Evolutionary conservation across 2,329 filamentous ascomycete species (phyloP), one percentile per base, ranked within the genome.

Genomic region (Calonectria pteridis): DNA sequence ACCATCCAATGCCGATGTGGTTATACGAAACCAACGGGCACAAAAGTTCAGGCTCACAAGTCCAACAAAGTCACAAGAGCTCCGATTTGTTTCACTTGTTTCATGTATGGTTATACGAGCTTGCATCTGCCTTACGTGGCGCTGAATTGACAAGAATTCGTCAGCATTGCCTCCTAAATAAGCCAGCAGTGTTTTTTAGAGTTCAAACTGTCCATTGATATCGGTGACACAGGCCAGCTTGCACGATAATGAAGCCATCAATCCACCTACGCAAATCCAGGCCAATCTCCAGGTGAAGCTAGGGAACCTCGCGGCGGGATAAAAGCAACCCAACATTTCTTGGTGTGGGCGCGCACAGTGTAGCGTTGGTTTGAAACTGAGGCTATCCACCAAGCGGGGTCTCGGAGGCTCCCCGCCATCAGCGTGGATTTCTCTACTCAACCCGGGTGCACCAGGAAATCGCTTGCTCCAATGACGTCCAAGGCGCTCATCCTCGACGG

Each of bases 401-500:
- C 50, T 50, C 35, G 26, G 35, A 29, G 43, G 62, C 64, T 63
- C 70, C 67, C 72, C 70, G 73, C 51, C 43, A 75, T 63, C 67
- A 40, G 59, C 59, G 43, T 64, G n/a, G 26, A 29, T 63, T 67
- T 26, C 26, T 33, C 28, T 53, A 43, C 28, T 63, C 68, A 63
- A 29, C 33, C 26, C 43, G 31, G 37, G 58, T 33, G 40, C n/a
- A 40, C 46, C 31, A 40, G 35, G 11, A 62, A 46, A 46, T n/a
- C 29, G 35, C 46, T 62, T n/a, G 5, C 20, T 49, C 67, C 31
- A 74, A 81, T 77, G 79, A 75, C 80, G 29, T 63, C 83, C 79
- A 74, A 78, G 50, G 80, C 89, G 73, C 83, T 87, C 74, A 84
- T 94, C 63, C 88, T 94, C 49, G 92, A 94, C 80, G 92, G 93